Evolutionary conservation across 768 basidiomycete species (phyloP), one percentile per base, ranked within the genome.

Genomic region (Boletus sensibilis): DNA sequence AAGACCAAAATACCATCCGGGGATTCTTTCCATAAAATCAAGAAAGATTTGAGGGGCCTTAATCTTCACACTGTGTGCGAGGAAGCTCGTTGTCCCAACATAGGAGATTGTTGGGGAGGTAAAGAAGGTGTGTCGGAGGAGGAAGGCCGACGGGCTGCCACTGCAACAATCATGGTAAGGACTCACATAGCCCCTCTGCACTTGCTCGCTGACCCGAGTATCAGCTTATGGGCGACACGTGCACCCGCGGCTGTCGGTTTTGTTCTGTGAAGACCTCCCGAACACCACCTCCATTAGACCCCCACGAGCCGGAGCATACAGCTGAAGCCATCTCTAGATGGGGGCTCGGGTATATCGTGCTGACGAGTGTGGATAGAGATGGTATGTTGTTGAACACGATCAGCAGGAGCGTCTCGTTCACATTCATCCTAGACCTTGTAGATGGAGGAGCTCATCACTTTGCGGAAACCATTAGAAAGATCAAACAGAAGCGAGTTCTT

Each of bases 61-160:
- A 84, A 84, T 9, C 77, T 99, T 46, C 94, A 97, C 67, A 99
- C 97, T 0, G 97, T 99, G 2, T 99, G 97, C 67, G 97, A 99
- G 73, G 97, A 99, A 71, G 97, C 97, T 35, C 82, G 95, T 59
- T 99, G 97, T 78, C 97, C 97, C 0, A 99, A 99, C 67, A 98
- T 99, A 53, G 97, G 96, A n/a, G 96, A 98, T 67, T 99, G 97
- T 67, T 99, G 97, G 97, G 94, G 97, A 40, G 94, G 94, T 10
- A 87, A 86, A 65, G 78, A 82, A 33, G 82, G 79, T 46, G 78
- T 72, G 40, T 84, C 82, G 8, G 85, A 86, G 50, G 82, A 81
- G 55, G 89, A 90, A 53, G 87, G 85, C 31, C 86, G 88, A 62
- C 85, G 85, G 56, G 82, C 84, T 47, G 97, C 97, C 23, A 99